A percentile compares a stretch with the other conserved stretches of the same genome.
These are phyloP conservation scores for Petunia hybrid DNA, from an alignment of 305 asterid genomes.

Conservation along the genomic window DNA sequence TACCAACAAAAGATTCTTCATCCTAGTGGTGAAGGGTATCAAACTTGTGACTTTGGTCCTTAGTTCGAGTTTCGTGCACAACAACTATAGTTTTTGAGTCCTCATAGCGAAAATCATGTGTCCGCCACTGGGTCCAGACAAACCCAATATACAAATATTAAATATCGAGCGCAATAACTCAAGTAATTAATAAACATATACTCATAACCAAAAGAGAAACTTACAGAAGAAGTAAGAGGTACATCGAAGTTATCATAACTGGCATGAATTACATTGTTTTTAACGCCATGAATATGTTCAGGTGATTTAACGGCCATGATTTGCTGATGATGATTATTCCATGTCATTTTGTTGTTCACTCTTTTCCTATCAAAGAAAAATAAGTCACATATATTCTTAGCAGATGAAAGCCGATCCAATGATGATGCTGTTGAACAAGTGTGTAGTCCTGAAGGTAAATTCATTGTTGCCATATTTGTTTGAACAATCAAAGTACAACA, in stretches of 20 bases:
- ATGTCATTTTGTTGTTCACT: neutral
- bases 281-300: constrained; percentile 11
- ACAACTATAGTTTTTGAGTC: too few relatives aligned
- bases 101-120: too few relatives aligned
- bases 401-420: constrained; percentile 29
- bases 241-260: constrained; percentile 19
- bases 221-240: constrained; percentile 10
- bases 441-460: constrained; percentile 29
- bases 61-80: too few relatives aligned
- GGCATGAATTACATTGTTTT: neutral
- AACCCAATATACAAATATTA: too few relatives aligned
- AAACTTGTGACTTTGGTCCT: too few relatives aligned
- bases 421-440: neutral
- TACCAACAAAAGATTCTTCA: too few relatives aligned
- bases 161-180: too few relatives aligned
- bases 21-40: too few relatives aligned
- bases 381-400: constrained; percentile 16
- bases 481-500: too few relatives aligned
- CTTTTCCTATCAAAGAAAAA: constrained; percentile 16
- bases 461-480: constrained; percentile 19
- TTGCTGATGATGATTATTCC: neutral
- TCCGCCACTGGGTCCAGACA: too few relatives aligned
- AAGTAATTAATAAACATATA: neutral
- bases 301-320: constrained; percentile 27
- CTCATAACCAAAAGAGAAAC: neutral